Evolutionary conservation across 352 stramenopile species (phyloP), one percentile per base, ranked within the genome.

Genomic region (Blastocystis sp.): DNA sequence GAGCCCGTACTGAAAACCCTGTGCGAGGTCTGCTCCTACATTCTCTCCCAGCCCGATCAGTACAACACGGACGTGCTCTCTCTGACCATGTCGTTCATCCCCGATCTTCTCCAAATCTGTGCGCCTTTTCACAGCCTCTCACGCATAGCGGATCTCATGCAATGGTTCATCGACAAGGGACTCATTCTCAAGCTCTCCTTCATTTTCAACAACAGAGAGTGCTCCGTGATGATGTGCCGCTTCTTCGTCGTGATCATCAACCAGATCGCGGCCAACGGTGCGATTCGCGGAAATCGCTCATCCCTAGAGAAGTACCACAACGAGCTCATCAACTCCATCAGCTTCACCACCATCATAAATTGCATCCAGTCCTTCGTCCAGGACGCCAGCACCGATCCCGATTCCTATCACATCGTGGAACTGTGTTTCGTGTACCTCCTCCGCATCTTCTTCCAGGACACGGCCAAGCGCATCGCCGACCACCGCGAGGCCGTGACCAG

Each of bases 211-310:
- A n/a, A 65, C 1, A 38, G 43, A 3, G 64, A 88, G 43, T 80
- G 61, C 48, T 69, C 65, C 24, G 42, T 78, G 43, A 21, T 45
- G 3, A 88, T 88, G 78, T 84, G 74, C 21, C 34, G 57, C 24
- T 84, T 70, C 42, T 69, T 84, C 38, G n/a, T 84, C 38, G 74
- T 84, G 6, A 84, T 84, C 45, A 52, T 84, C 2, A 84, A 84
- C 61, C 74, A 84, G 43, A 68, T 84, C 43, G 74, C 61, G 14
- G 34, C 57, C 14, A 69, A 84, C 60, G 74, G 74, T 84, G 4
- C 57, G 4, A n/a, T 10, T 24, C 34, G 21, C 38, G 38, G 19
- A 21, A 42, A 48, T 70, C 14, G 19, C 24, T 70, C 69, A 64
- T 7, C 4, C 7, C 2, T 68, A 84, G 74, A 84, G 54, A 28